A percentile compares a stretch with the other conserved stretches of the same genome.
Conservation (phyloP, 2,329 filamentous ascomycete species). For the Epichloe glyceriae region DNA sequence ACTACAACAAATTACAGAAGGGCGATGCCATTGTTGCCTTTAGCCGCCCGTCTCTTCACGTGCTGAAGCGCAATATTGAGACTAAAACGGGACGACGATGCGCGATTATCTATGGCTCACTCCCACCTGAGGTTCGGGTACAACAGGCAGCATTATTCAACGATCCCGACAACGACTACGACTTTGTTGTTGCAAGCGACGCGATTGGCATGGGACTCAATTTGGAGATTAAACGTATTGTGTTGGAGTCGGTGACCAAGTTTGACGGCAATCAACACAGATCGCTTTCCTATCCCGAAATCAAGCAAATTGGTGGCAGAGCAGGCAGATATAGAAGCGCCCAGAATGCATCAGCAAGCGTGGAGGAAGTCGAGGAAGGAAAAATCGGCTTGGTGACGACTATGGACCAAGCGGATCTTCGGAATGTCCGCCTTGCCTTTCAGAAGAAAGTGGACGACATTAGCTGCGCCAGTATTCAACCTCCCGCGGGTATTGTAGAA, state of each 20-base stretch:
- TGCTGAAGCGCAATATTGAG: constrained; percentile 68
- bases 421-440: constrained; percentile 50
- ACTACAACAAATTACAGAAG: constrained; percentile 59
- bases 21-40: constrained; percentile 88
- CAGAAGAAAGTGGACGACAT: constrained; percentile 50
- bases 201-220: constrained; percentile 98
- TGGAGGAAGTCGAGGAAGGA: constrained; percentile 13
- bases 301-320: constrained; percentile 91
- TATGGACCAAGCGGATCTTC: constrained; percentile 57
- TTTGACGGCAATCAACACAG: constrained; percentile 47
- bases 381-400: constrained; percentile 66
- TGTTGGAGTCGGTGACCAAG: constrained; percentile 72
- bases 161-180: constrained; percentile 88
- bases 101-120: constrained; percentile 81
- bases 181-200: constrained; percentile 85
- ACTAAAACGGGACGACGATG: constrained; percentile 62
- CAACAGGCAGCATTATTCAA: constrained; percentile 91
- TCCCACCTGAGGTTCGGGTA: constrained; percentile 86
- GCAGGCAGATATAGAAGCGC: constrained; percentile 74
- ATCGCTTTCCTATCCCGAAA: constrained; percentile 56
- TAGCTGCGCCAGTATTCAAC: constrained; percentile 57
- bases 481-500: constrained; percentile 58
- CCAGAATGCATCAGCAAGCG: constrained; percentile 17
- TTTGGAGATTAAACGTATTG: constrained; percentile 76
- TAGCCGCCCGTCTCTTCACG: constrained; percentile 68